Conservation (phyloP, 2,329 filamentous ascomycete genomes). For the Aspergillus oerlinghausenensis region DNA sequence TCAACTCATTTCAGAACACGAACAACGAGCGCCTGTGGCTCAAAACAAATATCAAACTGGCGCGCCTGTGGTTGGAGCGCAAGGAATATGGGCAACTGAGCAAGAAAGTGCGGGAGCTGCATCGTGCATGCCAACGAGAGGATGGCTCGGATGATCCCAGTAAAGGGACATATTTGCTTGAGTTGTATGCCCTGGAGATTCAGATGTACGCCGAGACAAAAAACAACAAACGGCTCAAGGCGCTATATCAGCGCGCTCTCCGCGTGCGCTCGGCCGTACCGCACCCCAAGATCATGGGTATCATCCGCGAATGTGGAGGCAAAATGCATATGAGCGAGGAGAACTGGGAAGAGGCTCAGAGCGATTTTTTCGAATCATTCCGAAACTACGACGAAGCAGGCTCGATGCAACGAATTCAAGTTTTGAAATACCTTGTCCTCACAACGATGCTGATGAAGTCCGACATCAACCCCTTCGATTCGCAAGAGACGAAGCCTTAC, state of each 20-base stretch:
- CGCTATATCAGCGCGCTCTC: constrained; percentile 84
- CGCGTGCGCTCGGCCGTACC: constrained; percentile 94
- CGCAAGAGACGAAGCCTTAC: constrained; percentile 97
- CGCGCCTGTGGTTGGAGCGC: constrained; percentile 82
- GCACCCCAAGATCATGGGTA: constrained; percentile 98
- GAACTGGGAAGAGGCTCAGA: constrained; percentile 96
- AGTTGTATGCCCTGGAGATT: constrained; percentile 95
- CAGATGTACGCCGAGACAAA: constrained; percentile 97
- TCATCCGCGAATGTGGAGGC: constrained; percentile 95
- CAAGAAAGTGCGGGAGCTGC: constrained; percentile 81
- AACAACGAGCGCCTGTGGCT: constrained; percentile 97
- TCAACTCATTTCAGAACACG: constrained; percentile 91
- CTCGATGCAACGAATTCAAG: constrained; percentile 91
- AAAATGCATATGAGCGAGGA: constrained; percentile 99
- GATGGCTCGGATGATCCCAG: constrained; percentile 80
- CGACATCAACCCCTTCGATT: constrained; percentile 97
- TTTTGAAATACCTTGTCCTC: constrained; percentile 92
- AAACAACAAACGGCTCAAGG: constrained; percentile 96
- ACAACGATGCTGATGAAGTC: constrained; percentile 99
- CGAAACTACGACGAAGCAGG: constrained; percentile 98
- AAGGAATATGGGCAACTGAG: constrained; percentile 78
- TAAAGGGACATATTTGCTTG: constrained; percentile 93
- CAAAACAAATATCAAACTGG: constrained; percentile 97
- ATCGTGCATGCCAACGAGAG: constrained; percentile 79
- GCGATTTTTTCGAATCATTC: constrained; percentile 98